Base-by-base conservation (phyloP, 805 yeast species). In the Myxozyma mucilagina region DNA sequence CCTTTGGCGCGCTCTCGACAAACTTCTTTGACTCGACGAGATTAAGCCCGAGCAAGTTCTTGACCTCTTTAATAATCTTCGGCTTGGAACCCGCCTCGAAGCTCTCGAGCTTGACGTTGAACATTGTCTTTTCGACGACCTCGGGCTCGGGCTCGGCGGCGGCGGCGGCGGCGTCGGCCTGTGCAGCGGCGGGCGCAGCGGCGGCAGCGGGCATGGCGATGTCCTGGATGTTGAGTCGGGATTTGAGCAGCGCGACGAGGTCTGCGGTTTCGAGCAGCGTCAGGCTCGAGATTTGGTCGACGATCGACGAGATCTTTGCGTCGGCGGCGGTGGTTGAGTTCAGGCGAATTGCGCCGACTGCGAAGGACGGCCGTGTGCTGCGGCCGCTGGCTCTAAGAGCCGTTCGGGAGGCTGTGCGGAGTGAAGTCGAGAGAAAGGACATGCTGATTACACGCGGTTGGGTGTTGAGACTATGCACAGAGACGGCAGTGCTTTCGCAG, bases 21-120 rank as follows among this genome's bases (percentile, higher is more conserved):
- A 94, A 89, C 80, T 94, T 94, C 86, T 94, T 94, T 65, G 97
- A 89, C 75, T 94, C 98, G 63, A 94, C 99, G 70, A 94, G 82
- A 6, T 97, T 90, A 71, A 94, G 82, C 14, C 97, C 97, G 72
- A 94, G 82, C 73, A 93, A 80, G 64, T 87, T 82, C 81, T 94
- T 94, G 70, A 94, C 96, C 79, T 94, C 99, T 81, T 94, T 94
- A 75, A 94, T 94, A 76, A 94, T 85, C 87, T 94, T 94, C 63
- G 99, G 97, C 82, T 94, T 94, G 60, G 96, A 78, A 79, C 91
- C 92, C 61, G 98, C 84, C 71, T 94, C 99, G 71, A 94, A 92
- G 45, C 93, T 83, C 75, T 93, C 98, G 72, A 93, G 85, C 79
- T 93, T 94, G 74, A 93, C 79, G 72, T 90, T 81, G 80, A 94